Evolutionary conservation across 1,284 basidiomycete genomes (phyloP).

Genomic region (Agroathelia rolfsii): DNA sequence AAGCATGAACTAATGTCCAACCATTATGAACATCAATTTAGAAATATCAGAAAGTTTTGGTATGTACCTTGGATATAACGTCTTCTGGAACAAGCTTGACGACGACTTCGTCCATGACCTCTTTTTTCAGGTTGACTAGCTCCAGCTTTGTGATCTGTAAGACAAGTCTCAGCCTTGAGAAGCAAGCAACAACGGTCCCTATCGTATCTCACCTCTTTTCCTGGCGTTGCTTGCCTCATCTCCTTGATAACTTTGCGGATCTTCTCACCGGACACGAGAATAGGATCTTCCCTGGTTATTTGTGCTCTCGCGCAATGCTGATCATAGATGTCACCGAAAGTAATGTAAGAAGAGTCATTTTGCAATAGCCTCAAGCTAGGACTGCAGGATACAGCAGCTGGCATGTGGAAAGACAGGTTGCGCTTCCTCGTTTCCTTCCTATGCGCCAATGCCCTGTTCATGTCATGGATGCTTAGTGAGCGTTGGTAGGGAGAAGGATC

Average conservation of each 20-base stretch:
- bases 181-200: constrained; percentile 3
- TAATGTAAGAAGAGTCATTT: constrained; percentile 86
- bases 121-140: constrained; percentile 71
- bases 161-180: constrained; percentile 9
- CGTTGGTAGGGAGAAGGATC: background rate
- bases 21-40: constrained; percentile 6
- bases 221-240: constrained; percentile 40
- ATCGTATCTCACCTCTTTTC: constrained; percentile 34
- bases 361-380: constrained; percentile 82
- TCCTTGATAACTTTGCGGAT: constrained; percentile 61
- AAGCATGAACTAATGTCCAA: constrained; percentile 76
- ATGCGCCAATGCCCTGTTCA: constrained; percentile 61
- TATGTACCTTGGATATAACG: constrained; percentile 71
- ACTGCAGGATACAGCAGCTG: constrained; percentile 79
- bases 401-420: constrained; percentile 87
- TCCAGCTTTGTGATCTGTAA: constrained; percentile 55
- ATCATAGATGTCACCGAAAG: constrained; percentile 92
- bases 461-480: too few species aligned
- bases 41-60: constrained; percentile 2
- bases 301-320: constrained; percentile 73
- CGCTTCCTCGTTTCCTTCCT: constrained; percentile 93
- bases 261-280: constrained; percentile 78
- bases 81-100: constrained; percentile 88
- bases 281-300: constrained; percentile 83
- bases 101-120: constrained; percentile 85